Conservation (phyloP, 768 basidiomycete species). For the Mrakia blollopis region DNA sequence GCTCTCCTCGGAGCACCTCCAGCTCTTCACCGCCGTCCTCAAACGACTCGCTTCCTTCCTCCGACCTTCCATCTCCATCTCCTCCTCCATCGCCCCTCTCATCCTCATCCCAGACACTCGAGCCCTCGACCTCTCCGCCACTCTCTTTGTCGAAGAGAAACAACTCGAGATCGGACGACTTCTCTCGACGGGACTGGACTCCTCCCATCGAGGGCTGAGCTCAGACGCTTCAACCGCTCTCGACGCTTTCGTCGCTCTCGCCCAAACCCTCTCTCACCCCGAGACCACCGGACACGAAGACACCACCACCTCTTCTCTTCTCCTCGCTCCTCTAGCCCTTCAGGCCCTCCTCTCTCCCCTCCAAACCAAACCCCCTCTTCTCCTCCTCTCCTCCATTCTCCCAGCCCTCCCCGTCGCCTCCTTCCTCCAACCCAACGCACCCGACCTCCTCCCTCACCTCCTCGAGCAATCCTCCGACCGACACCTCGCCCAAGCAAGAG, state of each 20-base stretch:
- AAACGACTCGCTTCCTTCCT: slow-evolving; percentile 10
- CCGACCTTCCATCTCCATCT: background rate
- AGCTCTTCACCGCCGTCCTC: slow-evolving; percentile 5
- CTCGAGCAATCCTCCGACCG: background rate
- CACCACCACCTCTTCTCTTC: background rate
- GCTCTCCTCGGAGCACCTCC: slow-evolving; percentile 10
- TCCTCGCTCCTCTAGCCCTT: background rate
- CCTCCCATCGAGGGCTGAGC: slow-evolving; percentile 2
- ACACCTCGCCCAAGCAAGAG: slow-evolving; percentile 8
- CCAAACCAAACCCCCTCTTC: background rate
- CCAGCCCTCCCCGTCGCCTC: background rate
- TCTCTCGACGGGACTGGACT: background rate
- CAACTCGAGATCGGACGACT: background rate
- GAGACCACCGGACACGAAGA: too few species aligned
- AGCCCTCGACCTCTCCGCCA: background rate
- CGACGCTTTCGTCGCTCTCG: slow-evolving; percentile 2
- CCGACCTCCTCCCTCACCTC: background rate
- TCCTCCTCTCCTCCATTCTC: background rate
- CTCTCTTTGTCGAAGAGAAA: background rate
- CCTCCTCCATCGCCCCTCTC: background rate
- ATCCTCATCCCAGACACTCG: too few species aligned
- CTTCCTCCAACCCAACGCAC: background rate
- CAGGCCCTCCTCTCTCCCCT: background rate
- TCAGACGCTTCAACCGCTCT: background rate
- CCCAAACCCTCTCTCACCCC: too few species aligned